phyloP scores from a whole-genome alignment of 805 yeast genomes.

The Ogataea allantospora region DNA sequence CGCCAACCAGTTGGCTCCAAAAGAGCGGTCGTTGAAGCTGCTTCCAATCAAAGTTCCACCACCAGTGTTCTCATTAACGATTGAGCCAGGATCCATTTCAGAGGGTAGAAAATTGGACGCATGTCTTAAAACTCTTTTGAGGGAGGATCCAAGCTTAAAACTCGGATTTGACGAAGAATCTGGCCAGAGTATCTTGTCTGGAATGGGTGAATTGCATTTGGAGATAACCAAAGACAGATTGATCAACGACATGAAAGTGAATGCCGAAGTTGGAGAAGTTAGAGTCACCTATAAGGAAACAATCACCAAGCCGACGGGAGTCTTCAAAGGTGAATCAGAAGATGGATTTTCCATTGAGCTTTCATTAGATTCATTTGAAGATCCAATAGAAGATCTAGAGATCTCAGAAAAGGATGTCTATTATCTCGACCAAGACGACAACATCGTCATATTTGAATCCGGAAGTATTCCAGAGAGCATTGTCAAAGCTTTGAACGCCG shows the following conservation, averaged over 20 bases:
- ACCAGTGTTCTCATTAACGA: conserved; percentile 82
- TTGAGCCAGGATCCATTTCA: conserved; percentile 82
- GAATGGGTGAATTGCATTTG: conserved; percentile 96
- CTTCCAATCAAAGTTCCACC: conserved; percentile 86
- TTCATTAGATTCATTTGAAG: conserved; percentile 34
- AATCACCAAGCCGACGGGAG: conserved; percentile 25
- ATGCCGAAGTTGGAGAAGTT: conserved; percentile 75
- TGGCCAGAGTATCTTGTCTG: conserved; percentile 85
- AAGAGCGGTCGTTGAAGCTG: conserved; percentile 48
- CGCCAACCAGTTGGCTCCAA: conserved; percentile 24
- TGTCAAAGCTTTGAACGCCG: conserved; percentile 19
- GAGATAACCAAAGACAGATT: conserved; percentile 84
- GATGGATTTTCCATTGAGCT: conserved; percentile 27
- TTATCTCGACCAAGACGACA: conserved; percentile 46
- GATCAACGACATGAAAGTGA: conserved; percentile 78
- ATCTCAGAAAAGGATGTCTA: conserved; percentile 40
- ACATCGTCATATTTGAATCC: conserved; percentile 40
- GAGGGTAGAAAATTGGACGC: conserved; percentile 73
- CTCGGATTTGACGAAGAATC: conserved; percentile 75
- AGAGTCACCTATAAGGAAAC: conserved; percentile 90
- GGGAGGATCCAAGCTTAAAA: conserved; percentile 88
- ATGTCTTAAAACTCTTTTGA: conserved; percentile 61
- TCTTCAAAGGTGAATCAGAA: conserved; percentile 21
- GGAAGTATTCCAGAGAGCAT: conserved; percentile 26
- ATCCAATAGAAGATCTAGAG: conserved; percentile 30